Base-by-base conservation (phyloP, 2,329 filamentous ascomycete species). In the Aurifilum marmelostoma region DNA sequence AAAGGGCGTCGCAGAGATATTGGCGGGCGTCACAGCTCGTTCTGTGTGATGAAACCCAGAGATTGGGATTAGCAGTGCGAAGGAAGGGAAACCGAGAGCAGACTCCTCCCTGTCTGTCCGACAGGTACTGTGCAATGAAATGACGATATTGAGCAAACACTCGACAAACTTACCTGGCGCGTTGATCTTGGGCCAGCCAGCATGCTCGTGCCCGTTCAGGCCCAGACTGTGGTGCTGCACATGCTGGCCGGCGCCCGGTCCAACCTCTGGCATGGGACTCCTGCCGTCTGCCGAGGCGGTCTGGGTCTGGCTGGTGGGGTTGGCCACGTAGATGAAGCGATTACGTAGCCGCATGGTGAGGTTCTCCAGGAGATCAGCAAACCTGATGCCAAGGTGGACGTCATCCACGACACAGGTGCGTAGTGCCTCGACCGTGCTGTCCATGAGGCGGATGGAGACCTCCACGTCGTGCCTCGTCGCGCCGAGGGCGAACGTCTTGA, bases 401-500 rank as follows among this genome's bases (percentile, higher is more conserved):
- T 96, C 92, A 75, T 96, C 92, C 4, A 95, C 92, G 8, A 94
- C 91, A 71, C 91, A 94, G 73, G 88, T 91, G 24, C 91, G 87
- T 47, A 96, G 84, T 1, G 91, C 92, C 72, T 90, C 85, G 0
- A 94, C 91, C 0, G 91, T 92, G 39, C 87, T 83, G 75, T 94
- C 91, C 83, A 96, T 91, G 37, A 96, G 83, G 8, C 86, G 85
- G 39, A 96, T 90, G 72, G 90, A 92, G 61, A 91, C 84, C 75
- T 91, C 89, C 34, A 95, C 91, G 73, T 96, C 92, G 67, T 89
- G 89, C 74, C 92, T 91, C 0, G 91, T 90, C 1, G 92, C 92
- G 24, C 92, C 92, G 1, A 96, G 84, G 0, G 92, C 92, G 78
- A 96, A 95, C 0, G 92, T 95, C 81, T 92, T 96, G 63, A 96